Evolutionary conservation across 768 basidiomycete genomes (phyloP), one percentile per base, ranked within the genome.

Genomic region (Boletus vermiculosoides): DNA sequence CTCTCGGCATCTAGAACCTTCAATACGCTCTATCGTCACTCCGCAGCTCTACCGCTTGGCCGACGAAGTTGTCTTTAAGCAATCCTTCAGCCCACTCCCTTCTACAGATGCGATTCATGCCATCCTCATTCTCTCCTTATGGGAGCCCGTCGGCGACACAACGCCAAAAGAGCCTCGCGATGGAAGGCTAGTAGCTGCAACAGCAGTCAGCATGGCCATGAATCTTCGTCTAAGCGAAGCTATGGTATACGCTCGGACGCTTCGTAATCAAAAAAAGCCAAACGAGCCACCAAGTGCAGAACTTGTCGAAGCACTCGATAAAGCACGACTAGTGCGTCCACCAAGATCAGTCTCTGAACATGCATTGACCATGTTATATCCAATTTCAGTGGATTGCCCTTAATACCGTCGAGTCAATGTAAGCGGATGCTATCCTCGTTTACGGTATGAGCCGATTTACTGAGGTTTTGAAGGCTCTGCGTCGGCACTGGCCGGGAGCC

Each of bases 121-220:
- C 2, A 68, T 77, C 45, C 69, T 78, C 47, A 64, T 81, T 8
- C 69, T 80, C 22, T 73, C 80, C 3, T 48, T 80, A 25, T 80
- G 79, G 79, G 68, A 74, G 9, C 77, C 80, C 5, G 66, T 79
- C 33, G 73, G 70, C 28, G 70, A 73, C 31, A 52, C 68, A 40
- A 52, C 71, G 36, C 59, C 63, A 10, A 68, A 63, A 49, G 65
- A 68, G 52, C 69, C 66, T 40, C 72, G 73, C 5, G 80, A 80
- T 30, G 76, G 71, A 28, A 73, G 77, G 40, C 52, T 78, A 42
- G 70, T 75, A 37, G 75, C 71, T 10, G 68, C 77, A 16, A 71
- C 71, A 2, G 80, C 80, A 13, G 73, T 80, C 28, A 76, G 73
- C 47, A 79, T 79, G 76, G 78, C 78, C 22, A 78, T 76, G 64